Percentiles rank a stretch among this genome's conserved stretches.
phyloP scores from a whole-genome alignment of 345 rosid genomes.

The Boechera divaricarpa region DNA sequence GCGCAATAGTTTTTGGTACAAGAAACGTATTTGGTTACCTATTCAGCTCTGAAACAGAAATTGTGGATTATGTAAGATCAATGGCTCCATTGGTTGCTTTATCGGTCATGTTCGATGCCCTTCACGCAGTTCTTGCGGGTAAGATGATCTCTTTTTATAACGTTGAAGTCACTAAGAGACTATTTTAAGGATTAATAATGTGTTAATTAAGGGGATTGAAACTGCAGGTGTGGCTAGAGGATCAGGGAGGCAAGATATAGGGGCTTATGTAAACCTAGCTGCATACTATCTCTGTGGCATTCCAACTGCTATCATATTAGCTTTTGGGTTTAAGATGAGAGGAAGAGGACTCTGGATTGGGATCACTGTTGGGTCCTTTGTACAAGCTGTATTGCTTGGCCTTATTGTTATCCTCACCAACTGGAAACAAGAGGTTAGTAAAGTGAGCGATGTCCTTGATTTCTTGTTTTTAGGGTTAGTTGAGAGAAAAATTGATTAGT shows the following conservation, averaged over 20 bases:
- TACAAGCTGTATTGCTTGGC: conserved; percentile 40
- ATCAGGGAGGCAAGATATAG: conserved; percentile 47
- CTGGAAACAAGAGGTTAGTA: conserved; percentile 49
- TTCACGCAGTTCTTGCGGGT: conserved; percentile 43
- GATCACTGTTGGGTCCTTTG: conserved; percentile 42
- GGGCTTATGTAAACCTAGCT: conserved; percentile 46
- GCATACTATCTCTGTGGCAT: conserved; percentile 46
- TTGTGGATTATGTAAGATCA: conserved; percentile 40
- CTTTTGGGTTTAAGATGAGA: conserved; percentile 33
- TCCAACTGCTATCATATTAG: conserved; percentile 39
- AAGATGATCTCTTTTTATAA: not conserved
- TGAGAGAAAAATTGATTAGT: not conserved
- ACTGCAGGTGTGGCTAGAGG: conserved; percentile 49
- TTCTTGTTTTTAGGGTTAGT: too few species aligned
- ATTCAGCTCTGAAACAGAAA: conserved; percentile 43
- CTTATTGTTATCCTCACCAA: conserved; percentile 37
- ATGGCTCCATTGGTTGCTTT: conserved; percentile 40
- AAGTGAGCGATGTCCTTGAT: not conserved
- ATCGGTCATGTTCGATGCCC: conserved; percentile 40
- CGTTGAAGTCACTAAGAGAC: not conserved
- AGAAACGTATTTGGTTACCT: conserved; percentile 45
- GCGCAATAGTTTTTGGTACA: conserved; percentile 29
- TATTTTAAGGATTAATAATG: not conserved
- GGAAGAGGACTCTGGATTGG: conserved; percentile 48
- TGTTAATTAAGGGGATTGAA: not conserved